These are phyloP conservation scores for Alternaria sp. DNA, from an alignment of 2,329 filamentous ascomycete species.

Conservation along the genomic window DNA sequence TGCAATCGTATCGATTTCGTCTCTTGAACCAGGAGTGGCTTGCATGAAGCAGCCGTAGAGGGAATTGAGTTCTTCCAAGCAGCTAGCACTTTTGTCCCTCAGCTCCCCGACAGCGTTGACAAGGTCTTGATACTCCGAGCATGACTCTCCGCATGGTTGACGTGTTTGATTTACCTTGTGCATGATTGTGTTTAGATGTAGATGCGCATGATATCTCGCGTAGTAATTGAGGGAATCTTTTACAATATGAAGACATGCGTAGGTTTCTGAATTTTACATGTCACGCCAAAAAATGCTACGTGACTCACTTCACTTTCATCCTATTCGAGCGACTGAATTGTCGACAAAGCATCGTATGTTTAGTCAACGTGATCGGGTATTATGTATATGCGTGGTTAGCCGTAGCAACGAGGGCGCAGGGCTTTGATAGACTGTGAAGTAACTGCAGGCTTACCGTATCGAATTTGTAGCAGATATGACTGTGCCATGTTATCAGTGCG, in stretches of 20 bases:
- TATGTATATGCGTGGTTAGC: too few relatives aligned
- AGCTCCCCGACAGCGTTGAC: not conserved
- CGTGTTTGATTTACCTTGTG: not conserved
- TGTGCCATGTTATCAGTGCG: not conserved
- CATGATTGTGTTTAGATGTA: not conserved
- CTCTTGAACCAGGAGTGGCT: not conserved
- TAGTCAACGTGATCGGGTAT: too few relatives aligned
- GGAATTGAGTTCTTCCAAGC: not conserved
- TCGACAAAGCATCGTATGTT: too few relatives aligned
- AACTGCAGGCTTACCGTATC: accelerated
- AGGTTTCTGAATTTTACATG: not conserved
- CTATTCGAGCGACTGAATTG: too few relatives aligned
- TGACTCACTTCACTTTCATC: not conserved
- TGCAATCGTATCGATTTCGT: not conserved
- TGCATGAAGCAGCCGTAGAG: not conserved
- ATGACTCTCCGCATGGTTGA: not conserved
- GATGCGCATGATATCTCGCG: not conserved
- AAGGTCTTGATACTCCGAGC: not conserved
- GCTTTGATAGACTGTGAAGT: not conserved
- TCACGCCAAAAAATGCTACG: not conserved
- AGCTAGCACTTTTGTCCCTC: not conserved
- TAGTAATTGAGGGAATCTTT: not conserved
- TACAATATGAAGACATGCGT: not conserved
- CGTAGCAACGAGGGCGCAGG: too few relatives aligned
- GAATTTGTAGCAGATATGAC: not conserved